Percentiles rank a stretch among this genome's conserved stretches.
These are phyloP conservation scores for Buxus sempervirens DNA, from an alignment of 164 flowering plant genomes.

Conservation along the genomic window DNA sequence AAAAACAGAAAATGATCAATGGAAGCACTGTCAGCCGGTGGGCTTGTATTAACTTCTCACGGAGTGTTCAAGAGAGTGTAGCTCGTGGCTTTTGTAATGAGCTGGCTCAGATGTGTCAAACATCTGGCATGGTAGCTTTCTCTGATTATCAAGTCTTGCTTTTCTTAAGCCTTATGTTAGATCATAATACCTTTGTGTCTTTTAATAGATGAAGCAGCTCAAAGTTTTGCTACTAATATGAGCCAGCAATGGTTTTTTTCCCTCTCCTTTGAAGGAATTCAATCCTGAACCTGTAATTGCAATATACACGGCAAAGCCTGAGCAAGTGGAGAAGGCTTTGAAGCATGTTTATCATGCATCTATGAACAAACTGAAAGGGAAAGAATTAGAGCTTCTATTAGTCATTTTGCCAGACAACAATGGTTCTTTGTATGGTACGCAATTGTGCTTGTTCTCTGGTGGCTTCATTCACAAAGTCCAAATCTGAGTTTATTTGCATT, in stretches of 20 bases:
- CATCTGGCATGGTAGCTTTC: conserved; percentile 70
- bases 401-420: conserved; percentile 76
- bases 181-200: not conserved
- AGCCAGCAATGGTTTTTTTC: not conserved
- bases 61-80: conserved; percentile 73
- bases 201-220: not conserved
- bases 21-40: conserved; percentile 72
- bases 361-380: conserved; percentile 61
- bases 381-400: conserved; percentile 64
- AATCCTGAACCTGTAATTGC: conserved; percentile 73
- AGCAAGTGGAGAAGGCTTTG: conserved; percentile 77
- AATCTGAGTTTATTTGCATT: conserved; percentile 11
- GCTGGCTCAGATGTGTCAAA: conserved; percentile 83
- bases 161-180: not conserved
- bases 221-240: not conserved
- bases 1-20: conserved; percentile 76
- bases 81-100: conserved; percentile 75
- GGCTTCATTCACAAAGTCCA: conserved; percentile 1
- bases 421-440: conserved; percentile 74
- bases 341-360: conserved; percentile 61
- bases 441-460: not conserved
- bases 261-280: conserved; percentile 45
- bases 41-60: conserved; percentile 79
- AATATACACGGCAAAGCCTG: conserved; percentile 55
- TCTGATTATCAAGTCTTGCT: not conserved